phyloP scores from a whole-genome alignment of 345 rosid genomes.

The Camelina sativa region DNA sequence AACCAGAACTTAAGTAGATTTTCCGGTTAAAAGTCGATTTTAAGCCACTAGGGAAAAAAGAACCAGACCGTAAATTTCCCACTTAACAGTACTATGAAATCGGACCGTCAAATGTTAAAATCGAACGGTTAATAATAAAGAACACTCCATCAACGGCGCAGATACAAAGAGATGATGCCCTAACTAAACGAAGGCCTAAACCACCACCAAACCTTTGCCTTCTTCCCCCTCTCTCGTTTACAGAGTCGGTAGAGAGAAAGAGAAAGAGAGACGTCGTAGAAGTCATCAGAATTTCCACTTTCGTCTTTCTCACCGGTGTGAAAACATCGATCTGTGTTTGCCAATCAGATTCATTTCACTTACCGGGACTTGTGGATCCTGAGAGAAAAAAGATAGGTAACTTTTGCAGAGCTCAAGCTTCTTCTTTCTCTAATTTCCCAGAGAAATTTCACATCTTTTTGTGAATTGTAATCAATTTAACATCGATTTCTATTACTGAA shows the following conservation, averaged over 20 bases:
- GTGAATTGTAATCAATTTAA: neutral
- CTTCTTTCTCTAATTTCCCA: neutral
- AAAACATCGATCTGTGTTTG: slow-evolving; percentile 2
- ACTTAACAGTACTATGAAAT: neutral
- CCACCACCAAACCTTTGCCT: neutral
- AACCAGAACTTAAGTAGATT: no score
- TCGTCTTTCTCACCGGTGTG: neutral
- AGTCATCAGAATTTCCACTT: neutral
- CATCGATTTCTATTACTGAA: neutral
- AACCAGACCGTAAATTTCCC: neutral
- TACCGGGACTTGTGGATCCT: slow-evolving; percentile 13
- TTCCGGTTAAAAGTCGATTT: neutral
- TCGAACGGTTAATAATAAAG: slow-evolving; percentile 20
- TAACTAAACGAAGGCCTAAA: neutral
- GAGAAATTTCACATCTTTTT: neutral
- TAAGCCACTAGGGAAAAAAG: neutral
- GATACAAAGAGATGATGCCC: slow-evolving; percentile 22
- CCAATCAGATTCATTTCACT: neutral
- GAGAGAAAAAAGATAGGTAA: slow-evolving; percentile 1
- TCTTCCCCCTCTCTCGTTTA: neutral
- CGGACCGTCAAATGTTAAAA: slow-evolving; percentile 22
- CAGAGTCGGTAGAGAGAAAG: slow-evolving; percentile 9
- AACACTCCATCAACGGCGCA: neutral
- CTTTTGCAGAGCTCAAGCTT: neutral
- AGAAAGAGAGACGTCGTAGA: neutral